Evolutionary conservation across 768 basidiomycete species (phyloP).

Genomic region (Tricholoma bakamatsutake): DNA sequence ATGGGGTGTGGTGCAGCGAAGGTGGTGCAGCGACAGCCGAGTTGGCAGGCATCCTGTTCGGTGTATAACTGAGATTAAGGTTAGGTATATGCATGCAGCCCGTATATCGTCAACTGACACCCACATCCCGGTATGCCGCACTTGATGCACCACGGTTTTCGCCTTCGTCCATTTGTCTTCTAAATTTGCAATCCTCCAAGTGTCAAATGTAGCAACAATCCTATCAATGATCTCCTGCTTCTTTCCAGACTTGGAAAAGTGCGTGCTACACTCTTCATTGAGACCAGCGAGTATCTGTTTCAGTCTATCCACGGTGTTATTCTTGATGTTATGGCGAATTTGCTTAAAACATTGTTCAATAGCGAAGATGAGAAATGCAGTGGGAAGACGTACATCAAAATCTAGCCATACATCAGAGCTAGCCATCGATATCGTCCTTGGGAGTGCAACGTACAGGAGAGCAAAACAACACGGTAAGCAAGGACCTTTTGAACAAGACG

Average conservation of each 20-base stretch:
- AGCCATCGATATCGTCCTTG: constrained; percentile 43
- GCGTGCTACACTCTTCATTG: constrained; percentile 70
- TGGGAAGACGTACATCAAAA: constrained; percentile 53
- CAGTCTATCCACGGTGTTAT: constrained; percentile 80
- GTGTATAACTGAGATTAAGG: constrained; percentile 13
- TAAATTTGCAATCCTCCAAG: constrained; percentile 50
- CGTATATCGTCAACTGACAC: constrained; percentile 21
- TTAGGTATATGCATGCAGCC: not conserved
- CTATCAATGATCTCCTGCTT: constrained; percentile 86
- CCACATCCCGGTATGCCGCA: constrained; percentile 62
- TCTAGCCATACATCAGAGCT: constrained; percentile 59
- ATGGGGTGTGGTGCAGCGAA: constrained; percentile 12
- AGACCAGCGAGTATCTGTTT: constrained; percentile 76
- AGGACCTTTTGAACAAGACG: not conserved
- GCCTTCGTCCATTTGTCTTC: constrained; percentile 68
- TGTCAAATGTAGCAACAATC: constrained; percentile 52
- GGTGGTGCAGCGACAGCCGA: constrained; percentile 15
- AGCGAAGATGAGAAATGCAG: constrained; percentile 11
- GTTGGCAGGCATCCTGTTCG: constrained; percentile 12
- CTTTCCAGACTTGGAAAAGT: constrained; percentile 72
- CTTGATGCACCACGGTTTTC: constrained; percentile 60
- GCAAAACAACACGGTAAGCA: not conserved
- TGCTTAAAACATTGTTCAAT: constrained; percentile 34
- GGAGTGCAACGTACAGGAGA: not conserved
- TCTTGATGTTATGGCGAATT: constrained; percentile 63